Percentiles rank a stretch among this genome's conserved stretches.
Conservation (phyloP, 805 yeast genomes). For the Candida namnaoensis region DNA sequence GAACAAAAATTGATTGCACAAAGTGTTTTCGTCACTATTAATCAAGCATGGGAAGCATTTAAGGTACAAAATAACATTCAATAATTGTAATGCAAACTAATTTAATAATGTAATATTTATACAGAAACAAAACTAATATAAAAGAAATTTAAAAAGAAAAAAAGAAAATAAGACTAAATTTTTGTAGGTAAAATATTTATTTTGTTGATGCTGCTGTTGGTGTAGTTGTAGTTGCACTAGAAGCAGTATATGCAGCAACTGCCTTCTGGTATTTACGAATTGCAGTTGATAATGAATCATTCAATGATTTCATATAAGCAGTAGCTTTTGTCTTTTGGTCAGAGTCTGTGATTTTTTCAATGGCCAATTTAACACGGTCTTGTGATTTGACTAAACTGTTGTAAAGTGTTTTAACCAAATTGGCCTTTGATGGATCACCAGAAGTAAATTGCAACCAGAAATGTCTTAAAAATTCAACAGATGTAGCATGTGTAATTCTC, state of each 20-base stretch:
- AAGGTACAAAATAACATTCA: slow-evolving; percentile 45
- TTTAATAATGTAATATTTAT: not conserved
- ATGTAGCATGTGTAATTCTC: slow-evolving; percentile 58
- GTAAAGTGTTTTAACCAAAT: slow-evolving; percentile 34
- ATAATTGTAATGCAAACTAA: slow-evolving; percentile 3
- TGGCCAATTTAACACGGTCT: slow-evolving; percentile 31
- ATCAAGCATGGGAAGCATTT: slow-evolving; percentile 86
- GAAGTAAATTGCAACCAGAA: slow-evolving; percentile 61
- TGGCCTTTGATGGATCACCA: slow-evolving; percentile 35
- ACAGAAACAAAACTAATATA: not conserved
- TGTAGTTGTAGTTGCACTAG: no score
- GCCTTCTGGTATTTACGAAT: slow-evolving; percentile 35
- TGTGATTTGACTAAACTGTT: slow-evolving; percentile 39
- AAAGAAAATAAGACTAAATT: no score
- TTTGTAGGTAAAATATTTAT: no score
- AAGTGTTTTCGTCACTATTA: slow-evolving; percentile 73
- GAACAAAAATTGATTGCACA: slow-evolving; percentile 83
- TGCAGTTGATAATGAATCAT: slow-evolving; percentile 37
- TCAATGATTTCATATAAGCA: slow-evolving; percentile 33
- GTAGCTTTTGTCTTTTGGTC: slow-evolving; percentile 17
- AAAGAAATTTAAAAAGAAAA: no score
- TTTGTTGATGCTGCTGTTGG: no score
- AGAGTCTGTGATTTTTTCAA: slow-evolving; percentile 20
- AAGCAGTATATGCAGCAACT: slow-evolving; percentile 1
- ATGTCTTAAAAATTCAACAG: slow-evolving; percentile 68